These are phyloP conservation scores for Trichoderma guizhouense DNA, from an alignment of 2,329 filamentous ascomycete genomes.

Conservation along the genomic window DNA sequence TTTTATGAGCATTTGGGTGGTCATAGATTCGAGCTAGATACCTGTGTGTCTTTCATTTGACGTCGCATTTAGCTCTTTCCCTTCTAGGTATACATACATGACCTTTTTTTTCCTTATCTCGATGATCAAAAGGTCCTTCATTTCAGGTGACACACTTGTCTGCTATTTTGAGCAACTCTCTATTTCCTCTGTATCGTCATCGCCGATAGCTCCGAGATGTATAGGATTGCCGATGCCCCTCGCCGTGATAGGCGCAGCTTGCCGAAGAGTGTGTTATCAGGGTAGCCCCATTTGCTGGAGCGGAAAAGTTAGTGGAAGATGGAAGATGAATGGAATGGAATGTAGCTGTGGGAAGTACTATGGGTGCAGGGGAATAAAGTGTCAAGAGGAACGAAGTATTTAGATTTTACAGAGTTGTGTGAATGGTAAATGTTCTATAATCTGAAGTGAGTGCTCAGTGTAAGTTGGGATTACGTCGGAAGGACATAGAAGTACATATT, in stretches of 20 bases:
- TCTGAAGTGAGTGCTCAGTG: not conserved
- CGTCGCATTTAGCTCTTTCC: not conserved
- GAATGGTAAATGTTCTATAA: not conserved
- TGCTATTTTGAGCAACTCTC: not conserved
- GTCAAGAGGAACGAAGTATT: not conserved
- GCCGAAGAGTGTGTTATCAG: not conserved
- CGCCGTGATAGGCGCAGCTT: not conserved
- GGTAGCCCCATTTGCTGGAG: not conserved
- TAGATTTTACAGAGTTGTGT: not conserved
- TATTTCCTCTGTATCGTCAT: not conserved
- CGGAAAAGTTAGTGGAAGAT: not conserved
- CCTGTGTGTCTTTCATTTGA: not conserved
- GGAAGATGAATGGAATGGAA: not conserved
- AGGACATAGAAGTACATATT: not conserved
- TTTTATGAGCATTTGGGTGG: not conserved
- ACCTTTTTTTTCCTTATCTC: not conserved
- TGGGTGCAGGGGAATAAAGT: not conserved
- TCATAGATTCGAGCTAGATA: not conserved
- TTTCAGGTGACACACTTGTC: not conserved
- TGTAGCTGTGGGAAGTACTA: no score
- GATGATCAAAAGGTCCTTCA: not conserved
- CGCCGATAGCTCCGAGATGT: not conserved
- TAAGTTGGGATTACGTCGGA: not conserved
- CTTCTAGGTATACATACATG: not conserved
- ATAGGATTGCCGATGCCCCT: not conserved